Conservation (phyloP, 129 eudicot species). For the Flaveria sonorensis region DNA sequence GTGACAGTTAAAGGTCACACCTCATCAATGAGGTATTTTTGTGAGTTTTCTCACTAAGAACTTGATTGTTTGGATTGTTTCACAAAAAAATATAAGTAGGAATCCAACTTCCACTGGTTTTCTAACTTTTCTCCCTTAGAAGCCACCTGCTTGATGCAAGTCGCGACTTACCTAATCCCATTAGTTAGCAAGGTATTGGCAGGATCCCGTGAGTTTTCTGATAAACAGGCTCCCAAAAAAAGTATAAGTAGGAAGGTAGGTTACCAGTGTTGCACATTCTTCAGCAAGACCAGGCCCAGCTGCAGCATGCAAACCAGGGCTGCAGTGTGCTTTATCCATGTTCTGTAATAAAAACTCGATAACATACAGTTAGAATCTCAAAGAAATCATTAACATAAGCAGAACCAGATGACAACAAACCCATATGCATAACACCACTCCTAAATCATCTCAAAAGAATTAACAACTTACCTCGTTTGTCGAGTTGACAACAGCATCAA, state of each 20-base stretch:
- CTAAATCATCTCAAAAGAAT: neutral
- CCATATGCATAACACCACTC: slow-evolving; percentile 6
- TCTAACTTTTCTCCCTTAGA: too few species aligned
- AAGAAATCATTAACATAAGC: neutral
- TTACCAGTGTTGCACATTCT: slow-evolving; percentile 88
- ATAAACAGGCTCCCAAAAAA: neutral
- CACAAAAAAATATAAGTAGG: neutral
- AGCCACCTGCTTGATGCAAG: neutral
- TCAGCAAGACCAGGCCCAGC: slow-evolving; percentile 99
- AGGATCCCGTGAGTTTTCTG: neutral
- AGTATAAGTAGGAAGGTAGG: slow-evolving; percentile 11
- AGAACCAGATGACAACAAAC: neutral
- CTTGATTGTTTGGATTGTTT: neutral
- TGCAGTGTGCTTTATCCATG: slow-evolving; percentile 90
- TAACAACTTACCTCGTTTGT: slow-evolving; percentile 75
- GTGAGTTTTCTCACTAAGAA: neutral
- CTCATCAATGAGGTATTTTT: neutral
- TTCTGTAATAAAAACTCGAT: slow-evolving; percentile 48
- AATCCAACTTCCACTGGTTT: neutral
- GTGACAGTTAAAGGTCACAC: slow-evolving; percentile 28
- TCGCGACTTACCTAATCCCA: neutral
- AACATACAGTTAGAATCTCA: slow-evolving; percentile 5
- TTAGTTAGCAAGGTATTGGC: neutral
- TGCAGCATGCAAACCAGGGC: slow-evolving; percentile 92
- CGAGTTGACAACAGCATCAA: slow-evolving; percentile 97